Conservation (phyloP, 139 green algal genomes). For the Chloropicon primus region DNA sequence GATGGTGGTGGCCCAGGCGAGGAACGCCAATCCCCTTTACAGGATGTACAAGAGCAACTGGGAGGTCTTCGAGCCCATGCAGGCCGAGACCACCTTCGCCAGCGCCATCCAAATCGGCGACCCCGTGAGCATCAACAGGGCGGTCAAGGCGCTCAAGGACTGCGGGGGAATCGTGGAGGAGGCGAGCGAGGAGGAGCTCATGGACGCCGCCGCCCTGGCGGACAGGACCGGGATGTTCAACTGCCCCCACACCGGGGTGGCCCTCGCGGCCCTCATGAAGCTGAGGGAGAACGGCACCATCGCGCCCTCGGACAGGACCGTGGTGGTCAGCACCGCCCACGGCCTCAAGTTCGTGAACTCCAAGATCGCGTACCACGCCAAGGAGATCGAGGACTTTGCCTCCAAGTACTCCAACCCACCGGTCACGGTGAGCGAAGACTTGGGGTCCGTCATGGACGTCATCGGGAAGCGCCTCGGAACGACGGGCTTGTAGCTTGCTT, state of each 20-base stretch:
- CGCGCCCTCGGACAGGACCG: slow-evolving; percentile 67
- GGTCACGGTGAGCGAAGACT: slow-evolving; percentile 68
- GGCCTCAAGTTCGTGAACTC: slow-evolving; percentile 95
- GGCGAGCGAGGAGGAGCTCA: slow-evolving; percentile 96
- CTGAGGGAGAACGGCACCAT: slow-evolving; percentile 75
- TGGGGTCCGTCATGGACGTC: slow-evolving; percentile 88
- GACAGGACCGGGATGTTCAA: slow-evolving; percentile 95
- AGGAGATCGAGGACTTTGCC: slow-evolving; percentile 56
- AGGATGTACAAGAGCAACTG: slow-evolving; percentile 51
- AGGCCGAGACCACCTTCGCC: slow-evolving; percentile 90
- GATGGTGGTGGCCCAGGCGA: slow-evolving; percentile 80
- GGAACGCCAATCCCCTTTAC: slow-evolving; percentile 98
- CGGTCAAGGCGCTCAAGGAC: slow-evolving; percentile 83
- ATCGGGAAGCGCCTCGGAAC: slow-evolving; percentile 26
- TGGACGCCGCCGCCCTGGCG: slow-evolving; percentile 90
- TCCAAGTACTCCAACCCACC: slow-evolving; percentile 85
- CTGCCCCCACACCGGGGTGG: slow-evolving; percentile 75
- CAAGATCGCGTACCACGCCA: slow-evolving; percentile 92
- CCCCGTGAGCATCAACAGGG: slow-evolving; percentile 93
- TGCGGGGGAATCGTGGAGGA: slow-evolving; percentile 94
- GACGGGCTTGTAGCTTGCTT: neutral
- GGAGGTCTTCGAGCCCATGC: slow-evolving; percentile 73
- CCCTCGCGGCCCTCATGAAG: slow-evolving; percentile 91
- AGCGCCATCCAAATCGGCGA: slow-evolving; percentile 97
- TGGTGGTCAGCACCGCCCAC: slow-evolving; percentile 93